phyloP scores from a whole-genome alignment of 1,284 basidiomycete genomes.

The Lignosus rhinocerotis region DNA sequence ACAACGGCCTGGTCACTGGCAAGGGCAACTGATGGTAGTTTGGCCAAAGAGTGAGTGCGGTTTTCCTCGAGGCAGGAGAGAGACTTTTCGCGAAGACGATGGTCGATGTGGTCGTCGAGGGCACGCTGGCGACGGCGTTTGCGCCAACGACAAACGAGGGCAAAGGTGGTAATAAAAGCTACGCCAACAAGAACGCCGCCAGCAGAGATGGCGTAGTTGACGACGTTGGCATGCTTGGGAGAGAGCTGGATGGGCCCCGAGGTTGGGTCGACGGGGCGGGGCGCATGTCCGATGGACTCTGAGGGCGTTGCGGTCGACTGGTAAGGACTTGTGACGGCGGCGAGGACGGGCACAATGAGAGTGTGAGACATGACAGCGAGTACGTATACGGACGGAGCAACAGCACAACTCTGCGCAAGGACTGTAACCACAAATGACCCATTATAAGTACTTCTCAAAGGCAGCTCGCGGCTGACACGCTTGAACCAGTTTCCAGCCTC shows the following conservation, averaged over 20 bases:
- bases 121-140: constrained; percentile 10
- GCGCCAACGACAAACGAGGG: constrained; percentile 12
- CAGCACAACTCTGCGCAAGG: too few species aligned
- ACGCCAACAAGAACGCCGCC: constrained; percentile 16
- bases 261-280: constrained; percentile 1
- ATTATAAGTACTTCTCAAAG: too few species aligned
- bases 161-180: constrained; percentile 12
- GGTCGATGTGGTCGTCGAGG: constrained; percentile 14
- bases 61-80: constrained; percentile 4
- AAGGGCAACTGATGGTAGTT: constrained; percentile 8
- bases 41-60: constrained; percentile 12
- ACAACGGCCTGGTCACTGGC: background rate
- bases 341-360: background rate
- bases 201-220: constrained; percentile 20
- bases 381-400: background rate
- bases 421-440: too few species aligned
- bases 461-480: too few species aligned
- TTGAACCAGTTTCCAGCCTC: too few species aligned
- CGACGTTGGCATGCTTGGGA: constrained; percentile 12
- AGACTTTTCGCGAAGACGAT: constrained; percentile 12
- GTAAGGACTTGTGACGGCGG: background rate
- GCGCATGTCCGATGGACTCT: background rate
- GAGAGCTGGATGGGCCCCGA: constrained; percentile 5
- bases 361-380: background rate
- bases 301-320: background rate